Evolutionary conservation across 2,329 filamentous ascomycete genomes (phyloP).

Genomic region (Tolypocladium cylindrosporum): DNA sequence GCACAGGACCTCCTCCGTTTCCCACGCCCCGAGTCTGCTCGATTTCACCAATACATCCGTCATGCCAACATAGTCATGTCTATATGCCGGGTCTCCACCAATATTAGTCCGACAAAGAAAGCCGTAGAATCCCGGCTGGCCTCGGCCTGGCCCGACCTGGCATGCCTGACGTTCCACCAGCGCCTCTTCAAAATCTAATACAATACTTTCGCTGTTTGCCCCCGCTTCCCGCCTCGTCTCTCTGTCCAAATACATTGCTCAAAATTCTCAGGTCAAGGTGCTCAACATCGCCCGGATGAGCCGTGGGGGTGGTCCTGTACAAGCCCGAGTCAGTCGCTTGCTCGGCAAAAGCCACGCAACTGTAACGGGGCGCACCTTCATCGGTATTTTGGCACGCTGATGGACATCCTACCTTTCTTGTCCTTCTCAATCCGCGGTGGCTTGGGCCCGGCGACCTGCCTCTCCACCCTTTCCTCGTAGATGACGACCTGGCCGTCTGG

Average conservation of each 20-base stretch:
- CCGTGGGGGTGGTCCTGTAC: conserved; percentile 50
- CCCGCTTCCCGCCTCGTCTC: background rate
- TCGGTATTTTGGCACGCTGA: conserved; percentile 66
- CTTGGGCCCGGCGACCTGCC: conserved; percentile 40
- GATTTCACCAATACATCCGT: background rate
- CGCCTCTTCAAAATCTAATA: background rate
- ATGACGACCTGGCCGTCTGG: conserved; percentile 54
- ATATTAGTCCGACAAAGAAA: background rate
- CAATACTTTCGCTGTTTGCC: background rate
- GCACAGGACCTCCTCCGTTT: background rate
- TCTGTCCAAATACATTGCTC: background rate
- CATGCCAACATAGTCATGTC: background rate
- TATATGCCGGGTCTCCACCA: background rate
- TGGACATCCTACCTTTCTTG: conserved; percentile 90
- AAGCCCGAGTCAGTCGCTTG: conserved; percentile 20
- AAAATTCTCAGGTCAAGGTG: conserved; percentile 50
- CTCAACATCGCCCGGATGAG: conserved; percentile 61
- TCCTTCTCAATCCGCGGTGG: conserved; percentile 73
- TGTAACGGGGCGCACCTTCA: conserved; percentile 37
- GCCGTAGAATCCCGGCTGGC: background rate
- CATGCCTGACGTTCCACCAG: background rate
- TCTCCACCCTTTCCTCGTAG: conserved; percentile 50
- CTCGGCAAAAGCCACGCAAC: conserved; percentile 4
- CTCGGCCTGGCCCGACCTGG: background rate
- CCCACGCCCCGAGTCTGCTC: background rate